Evolutionary conservation across 805 yeast genomes (phyloP).

Genomic region (Ogataea trehalophila): DNA sequence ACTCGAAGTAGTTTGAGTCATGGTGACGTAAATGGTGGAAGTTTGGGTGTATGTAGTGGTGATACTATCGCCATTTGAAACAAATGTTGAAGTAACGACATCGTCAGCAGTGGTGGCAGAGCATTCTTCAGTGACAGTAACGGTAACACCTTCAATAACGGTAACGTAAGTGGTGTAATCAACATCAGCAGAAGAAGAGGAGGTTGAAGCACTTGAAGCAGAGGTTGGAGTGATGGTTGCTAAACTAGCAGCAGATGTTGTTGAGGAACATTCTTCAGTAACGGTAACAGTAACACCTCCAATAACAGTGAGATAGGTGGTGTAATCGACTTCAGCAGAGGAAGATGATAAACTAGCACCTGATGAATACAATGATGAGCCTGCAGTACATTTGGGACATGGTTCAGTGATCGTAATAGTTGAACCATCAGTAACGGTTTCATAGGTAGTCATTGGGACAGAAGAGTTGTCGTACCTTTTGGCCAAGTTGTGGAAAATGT

Average conservation of each 20-base stretch:
- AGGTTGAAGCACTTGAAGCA: not conserved
- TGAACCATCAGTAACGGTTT: not conserved
- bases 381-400: not conserved
- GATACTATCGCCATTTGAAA: too few species aligned
- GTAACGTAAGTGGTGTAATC: slow-evolving; percentile 14
- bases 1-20: slow-evolving; percentile 5
- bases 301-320: slow-evolving; percentile 16
- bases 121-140: slow-evolving; percentile 17
- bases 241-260: slow-evolving; percentile 4
- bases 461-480: slow-evolving; percentile 25
- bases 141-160: slow-evolving; percentile 16
- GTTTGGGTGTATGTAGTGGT: slow-evolving; percentile 17
- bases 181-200: not conserved
- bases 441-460: not conserved
- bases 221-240: too few species aligned
- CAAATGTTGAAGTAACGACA: not conserved
- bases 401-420: slow-evolving; percentile 3
- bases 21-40: slow-evolving; percentile 16
- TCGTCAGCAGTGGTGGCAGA: slow-evolving; percentile 7
- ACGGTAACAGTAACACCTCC: slow-evolving; percentile 19
- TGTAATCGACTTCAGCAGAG: not conserved
- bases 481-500: slow-evolving; percentile 16
- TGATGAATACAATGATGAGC: not conserved
- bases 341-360: not conserved
- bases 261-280: slow-evolving; percentile 12